Conservation (phyloP, 2,329 filamentous ascomycete species). For the Chrysosporium keratinophilum region DNA sequence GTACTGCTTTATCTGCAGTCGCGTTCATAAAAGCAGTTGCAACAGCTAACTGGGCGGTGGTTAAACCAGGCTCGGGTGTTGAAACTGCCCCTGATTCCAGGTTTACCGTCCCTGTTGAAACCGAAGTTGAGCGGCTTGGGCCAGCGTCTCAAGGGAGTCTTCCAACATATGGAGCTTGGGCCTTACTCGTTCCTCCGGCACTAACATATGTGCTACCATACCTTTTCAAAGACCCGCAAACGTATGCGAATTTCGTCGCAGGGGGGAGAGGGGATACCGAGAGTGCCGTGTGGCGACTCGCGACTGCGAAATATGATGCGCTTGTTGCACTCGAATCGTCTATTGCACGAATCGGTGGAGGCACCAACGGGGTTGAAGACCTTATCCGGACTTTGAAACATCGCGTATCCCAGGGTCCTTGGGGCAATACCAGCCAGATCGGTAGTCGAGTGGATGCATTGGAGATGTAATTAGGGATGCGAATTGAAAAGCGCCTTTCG, state of each 20-base stretch:
- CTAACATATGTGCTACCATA: conserved; percentile 45
- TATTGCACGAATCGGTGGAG: conserved; percentile 31
- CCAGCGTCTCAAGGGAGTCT: conserved; percentile 28
- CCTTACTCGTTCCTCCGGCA: conserved; percentile 44
- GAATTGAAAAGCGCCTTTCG: too few relatives aligned
- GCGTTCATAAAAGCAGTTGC: conserved; percentile 44
- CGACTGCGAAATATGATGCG: conserved; percentile 48
- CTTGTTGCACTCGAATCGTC: conserved; percentile 40
- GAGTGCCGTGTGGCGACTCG: conserved; percentile 48
- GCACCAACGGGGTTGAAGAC: conserved; percentile 30
- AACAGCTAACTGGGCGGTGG: conserved; percentile 44
- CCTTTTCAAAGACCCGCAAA: conserved; percentile 47
- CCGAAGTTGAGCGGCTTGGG: conserved; percentile 28
- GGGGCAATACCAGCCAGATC: conserved; percentile 28
- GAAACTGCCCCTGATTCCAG: conserved; percentile 19
- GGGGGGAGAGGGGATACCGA: conserved; percentile 47
- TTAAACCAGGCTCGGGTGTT: conserved; percentile 23
- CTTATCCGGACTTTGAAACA: conserved; percentile 32
- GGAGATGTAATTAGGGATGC: conserved; percentile 26
- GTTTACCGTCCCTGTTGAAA: conserved; percentile 35
- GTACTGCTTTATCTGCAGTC: conserved; percentile 47
- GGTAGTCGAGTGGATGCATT: conserved; percentile 30
- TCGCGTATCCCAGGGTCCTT: conserved; percentile 34
- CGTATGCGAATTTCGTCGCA: conserved; percentile 49
- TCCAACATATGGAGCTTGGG: conserved; percentile 40